Base-by-base conservation (phyloP, 2,329 filamentous ascomycete species). In the Ophiostoma sp. region DNA sequence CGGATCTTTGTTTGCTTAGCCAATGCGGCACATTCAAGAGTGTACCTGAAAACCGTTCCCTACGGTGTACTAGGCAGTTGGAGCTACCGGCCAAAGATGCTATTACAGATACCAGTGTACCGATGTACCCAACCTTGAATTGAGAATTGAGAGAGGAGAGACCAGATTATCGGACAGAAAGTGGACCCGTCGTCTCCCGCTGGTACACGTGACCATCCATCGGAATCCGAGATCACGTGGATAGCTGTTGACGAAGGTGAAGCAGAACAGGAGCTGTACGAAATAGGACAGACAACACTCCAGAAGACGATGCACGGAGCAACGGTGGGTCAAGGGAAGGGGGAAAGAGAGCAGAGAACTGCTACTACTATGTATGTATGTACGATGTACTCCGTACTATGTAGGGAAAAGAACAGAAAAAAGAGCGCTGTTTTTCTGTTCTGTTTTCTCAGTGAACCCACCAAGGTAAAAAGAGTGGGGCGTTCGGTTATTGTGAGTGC, bases 401-500 rank as follows among this genome's bases (percentile, higher is more conserved):
- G 11, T 13, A 41, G 39, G 13, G 41, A 64, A 20, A 69, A 48
- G n/a, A 27, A 57, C 15, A 57, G n/a, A 20, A 69, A 52, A 57
- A 10, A 57, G 52, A 27, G 23, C 36, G 36, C 64, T 66, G 36
- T 66, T 66, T 64, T 66, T 44, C 36, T 64, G 60, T 15, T 13
- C 36, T 39, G 35, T n/a, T 60, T 60, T 23, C 8, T 41, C n/a
- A 65, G 31, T 41, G 36, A 36, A 48, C 35, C 64, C 35, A 44
- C 64, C 33, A 13, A 17, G 20, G 35, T 35, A 68, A 39, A 31
- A 39, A 54, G 8, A 69, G 72, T 70, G 71, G 71, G 69, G 70
- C 66, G 31, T 71, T 71, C 72, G 72, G 72, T 65, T 73, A 72
- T 72, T 68, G 70, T 27, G 36, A 65, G 41, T 54, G 39, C 73